Evolutionary conservation across 1,284 basidiomycete genomes (phyloP), one percentile per base, ranked within the genome.

Genomic region (Blastosporella zonata): DNA sequence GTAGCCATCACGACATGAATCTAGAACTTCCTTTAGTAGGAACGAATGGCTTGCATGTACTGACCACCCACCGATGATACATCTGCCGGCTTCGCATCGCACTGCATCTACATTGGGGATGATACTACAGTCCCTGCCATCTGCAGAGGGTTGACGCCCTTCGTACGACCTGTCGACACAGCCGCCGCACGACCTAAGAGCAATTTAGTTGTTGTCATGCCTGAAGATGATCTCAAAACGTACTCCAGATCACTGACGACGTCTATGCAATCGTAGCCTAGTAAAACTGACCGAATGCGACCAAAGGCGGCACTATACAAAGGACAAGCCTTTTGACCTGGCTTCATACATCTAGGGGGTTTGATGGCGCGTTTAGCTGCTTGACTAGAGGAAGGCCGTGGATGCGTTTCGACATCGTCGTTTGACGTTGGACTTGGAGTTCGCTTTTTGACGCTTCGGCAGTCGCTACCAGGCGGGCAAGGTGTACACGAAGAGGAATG

Each of bases 101-200:
- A 65, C 61, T 6, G 53, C 27, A 23, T 55, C 54, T n/a, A 62
- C 59, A 38, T 59, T 52, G 5, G 61, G 57, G 31, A 64, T 65
- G 12, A 56, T 53, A 45, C 59, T 63, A 46, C 61, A 65, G 42
- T 65, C 63, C 20, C 59, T 42, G 1, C 61, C 62, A 21, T 51
- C 52, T 29, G 55, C 52, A 5, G 21, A 25, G 27, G 52, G 49
- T 10, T 34, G 47, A 29, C 41, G n/a, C 9, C 47, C 49, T 12
- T 54, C 50, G 21, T 33, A 18, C 6, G 54, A 53, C 9, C 54
- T 43, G 12, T 50, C 41, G n/a, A 58, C 50, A 37, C 63, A 65
- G 2, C 60, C 62, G 5, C 62, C 62, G 31, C 62, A 63, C 12
- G 61, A 62, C 44, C 60, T 61, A 43, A 12, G 10, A 41, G 8